These are phyloP conservation scores for Fusarium burgessii DNA, from an alignment of 2,329 filamentous ascomycete genomes.

Conservation along the genomic window DNA sequence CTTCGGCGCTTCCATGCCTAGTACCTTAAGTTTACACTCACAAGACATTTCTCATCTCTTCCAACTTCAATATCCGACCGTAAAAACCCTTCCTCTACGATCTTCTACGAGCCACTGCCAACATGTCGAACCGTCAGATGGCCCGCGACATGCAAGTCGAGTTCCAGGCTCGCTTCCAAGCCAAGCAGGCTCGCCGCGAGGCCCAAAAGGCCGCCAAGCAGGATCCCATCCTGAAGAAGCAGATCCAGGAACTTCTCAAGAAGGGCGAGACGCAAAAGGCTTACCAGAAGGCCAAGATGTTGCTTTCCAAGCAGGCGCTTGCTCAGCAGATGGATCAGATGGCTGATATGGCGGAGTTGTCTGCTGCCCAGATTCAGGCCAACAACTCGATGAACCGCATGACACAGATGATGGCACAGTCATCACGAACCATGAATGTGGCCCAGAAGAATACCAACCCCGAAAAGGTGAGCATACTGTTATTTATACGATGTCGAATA, in stretches of 20 bases:
- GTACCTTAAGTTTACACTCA: slow-evolving; percentile 38
- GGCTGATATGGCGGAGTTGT: slow-evolving; percentile 73
- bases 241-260: slow-evolving; percentile 72
- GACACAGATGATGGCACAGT: slow-evolving; percentile 73
- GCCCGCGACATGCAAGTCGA: slow-evolving; percentile 72
- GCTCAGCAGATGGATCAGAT: slow-evolving; percentile 74
- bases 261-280: slow-evolving; percentile 73
- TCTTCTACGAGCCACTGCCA: slow-evolving; percentile 23
- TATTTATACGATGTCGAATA: neutral
- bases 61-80: neutral
- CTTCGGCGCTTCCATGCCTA: slow-evolving; percentile 35
- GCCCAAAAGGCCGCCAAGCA: slow-evolving; percentile 71
- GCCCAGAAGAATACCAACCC: slow-evolving; percentile 70
- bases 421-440: slow-evolving; percentile 67
- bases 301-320: slow-evolving; percentile 71
- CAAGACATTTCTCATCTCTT: slow-evolving; percentile 38
- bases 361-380: slow-evolving; percentile 71
- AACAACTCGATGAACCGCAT: slow-evolving; percentile 75
- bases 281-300: slow-evolving; percentile 72
- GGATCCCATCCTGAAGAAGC: slow-evolving; percentile 70
- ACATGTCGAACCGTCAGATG: slow-evolving; percentile 70
- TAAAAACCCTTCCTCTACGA: neutral
- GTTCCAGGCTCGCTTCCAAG: slow-evolving; percentile 73
- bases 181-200: slow-evolving; percentile 71
- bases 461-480: slow-evolving; percentile 58